These are phyloP conservation scores for Casaregolazyma lundiana DNA, from an alignment of 1,139 yeast species.

Conservation along the genomic window DNA sequence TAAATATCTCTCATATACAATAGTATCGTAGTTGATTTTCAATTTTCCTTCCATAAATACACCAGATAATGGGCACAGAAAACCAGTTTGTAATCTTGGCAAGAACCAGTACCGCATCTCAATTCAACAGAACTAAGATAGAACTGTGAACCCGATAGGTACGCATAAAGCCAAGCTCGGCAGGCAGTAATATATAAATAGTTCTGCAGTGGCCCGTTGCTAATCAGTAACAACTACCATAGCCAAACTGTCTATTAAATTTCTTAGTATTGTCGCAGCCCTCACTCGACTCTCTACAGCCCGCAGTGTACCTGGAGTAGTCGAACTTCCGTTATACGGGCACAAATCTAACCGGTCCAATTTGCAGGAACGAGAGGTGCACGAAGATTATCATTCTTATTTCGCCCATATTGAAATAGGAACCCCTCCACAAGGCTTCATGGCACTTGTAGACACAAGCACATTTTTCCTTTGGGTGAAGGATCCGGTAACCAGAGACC, in stretches of 20 bases:
- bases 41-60: no score
- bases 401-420: background rate
- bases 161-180: no score
- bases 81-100: no score
- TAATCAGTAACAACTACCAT: no score
- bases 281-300: background rate
- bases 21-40: no score
- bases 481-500: background rate
- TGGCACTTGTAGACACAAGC: background rate
- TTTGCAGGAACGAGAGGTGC: background rate
- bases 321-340: background rate
- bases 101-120: no score
- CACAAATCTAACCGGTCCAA: background rate
- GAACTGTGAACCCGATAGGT: no score
- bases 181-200: no score
- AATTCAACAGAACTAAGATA: no score
- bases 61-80: no score
- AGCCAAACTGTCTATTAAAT: background rate
- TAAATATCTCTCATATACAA: no score
- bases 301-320: background rate
- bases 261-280: background rate
- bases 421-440: background rate
- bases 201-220: no score
- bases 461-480: background rate
- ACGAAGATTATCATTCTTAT: background rate